Evolutionary conservation across 148 eudicot species (phyloP), one percentile per base, ranked within the genome.

Genomic region (Rhododendron henanense): DNA sequence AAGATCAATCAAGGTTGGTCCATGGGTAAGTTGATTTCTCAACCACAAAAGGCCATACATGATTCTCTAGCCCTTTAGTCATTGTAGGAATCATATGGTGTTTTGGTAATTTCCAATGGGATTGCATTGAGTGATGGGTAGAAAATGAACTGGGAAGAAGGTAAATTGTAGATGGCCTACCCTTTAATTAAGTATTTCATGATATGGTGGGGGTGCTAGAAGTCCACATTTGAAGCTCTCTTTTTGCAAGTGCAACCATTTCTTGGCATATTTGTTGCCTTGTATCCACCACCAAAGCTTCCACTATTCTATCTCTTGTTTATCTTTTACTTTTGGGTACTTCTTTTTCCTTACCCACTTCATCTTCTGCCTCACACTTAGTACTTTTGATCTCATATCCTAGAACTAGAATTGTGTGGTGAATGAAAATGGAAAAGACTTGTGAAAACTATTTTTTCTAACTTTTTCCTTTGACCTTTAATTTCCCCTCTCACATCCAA

Each of bases 81-180:
- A 45, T 59, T 63, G 75, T 1, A 44, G 10, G 45, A 23, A 63
- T 8, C 84, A 59, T 11, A 61, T 13, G 25, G 59, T 28, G 74
- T 16, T 47, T 83, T 67, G 85, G 71, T 28, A 50, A 83, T 63
- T 82, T 82, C 53, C 51, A 63, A 18, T n/a, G 45, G 7, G 33
- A 35, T 33, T 81, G 69, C 83, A 33, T 28, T 53, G 45, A 28
- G n/a, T 55, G 71, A 81, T 55, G 39, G 19, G 48, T 59, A 10
- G 71, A 50, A 63, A n/a, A 35, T 82, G 39, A 61, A 21, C 14
- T 35, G 48, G 59, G 59, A 67, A 81, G 67, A 81, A 63, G 76
- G 75, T 82, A 71, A 61, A 82, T 59, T 59, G 48, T 39, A 82
- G 69, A 31, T 51, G 45, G 69, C 83, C 83, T 81, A 81, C 83